Percentiles rank a stretch among this genome's conserved stretches.
These are phyloP conservation scores for Tolypocladium pustulatum DNA, from an alignment of 2,329 filamentous ascomycete genomes.

Conservation along the genomic window DNA sequence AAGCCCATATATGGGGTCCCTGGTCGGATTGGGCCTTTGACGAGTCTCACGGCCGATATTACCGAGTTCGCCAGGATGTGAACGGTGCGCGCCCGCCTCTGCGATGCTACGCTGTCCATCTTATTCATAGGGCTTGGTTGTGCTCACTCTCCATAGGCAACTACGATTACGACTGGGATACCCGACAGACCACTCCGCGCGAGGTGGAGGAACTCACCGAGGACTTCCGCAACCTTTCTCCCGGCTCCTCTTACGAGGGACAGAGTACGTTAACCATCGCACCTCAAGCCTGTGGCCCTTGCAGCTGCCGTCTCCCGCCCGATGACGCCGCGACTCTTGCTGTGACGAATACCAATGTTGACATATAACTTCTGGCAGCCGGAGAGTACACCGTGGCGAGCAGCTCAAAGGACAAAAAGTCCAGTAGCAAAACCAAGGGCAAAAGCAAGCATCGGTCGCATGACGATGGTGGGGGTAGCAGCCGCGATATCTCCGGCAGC, in stretches of 20 bases:
- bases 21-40: constrained; percentile 17
- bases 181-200: constrained; percentile 2
- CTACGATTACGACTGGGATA: constrained; percentile 10
- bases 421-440: constrained; percentile 3
- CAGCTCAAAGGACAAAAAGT: constrained; percentile 3
- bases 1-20: constrained; percentile 13
- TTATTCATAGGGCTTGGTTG: background rate
- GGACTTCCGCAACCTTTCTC: constrained; percentile 4
- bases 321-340: background rate
- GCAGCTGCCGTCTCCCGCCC: background rate
- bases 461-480: background rate
- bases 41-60: constrained; percentile 7
- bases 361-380: background rate
- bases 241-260: constrained; percentile 3
- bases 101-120: background rate
- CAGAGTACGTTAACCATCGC: background rate
- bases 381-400: constrained; percentile 3
- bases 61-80: constrained; percentile 15
- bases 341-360: background rate
- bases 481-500: background rate
- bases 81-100: constrained; percentile 9
- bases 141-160: constrained; percentile 4
- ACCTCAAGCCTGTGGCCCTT: background rate
- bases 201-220: constrained; percentile 3
- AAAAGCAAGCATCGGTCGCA: constrained; percentile 6